Conservation (phyloP, 2,329 filamentous ascomycete species). For the Neonectria faginata region DNA sequence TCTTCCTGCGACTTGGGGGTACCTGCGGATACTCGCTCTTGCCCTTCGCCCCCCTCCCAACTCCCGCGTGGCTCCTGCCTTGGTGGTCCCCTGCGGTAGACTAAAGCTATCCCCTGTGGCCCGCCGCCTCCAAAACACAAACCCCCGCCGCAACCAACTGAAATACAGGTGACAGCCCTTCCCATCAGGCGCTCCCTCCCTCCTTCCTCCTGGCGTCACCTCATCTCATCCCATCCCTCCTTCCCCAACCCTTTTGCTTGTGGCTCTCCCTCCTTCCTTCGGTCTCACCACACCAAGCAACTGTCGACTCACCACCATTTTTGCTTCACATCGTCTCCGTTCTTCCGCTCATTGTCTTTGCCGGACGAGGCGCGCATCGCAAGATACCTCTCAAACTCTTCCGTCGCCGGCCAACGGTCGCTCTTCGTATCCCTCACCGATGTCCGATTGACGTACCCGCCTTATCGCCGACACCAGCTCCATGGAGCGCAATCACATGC, state of each 20-base stretch:
- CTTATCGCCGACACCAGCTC: slow-evolving; percentile 44
- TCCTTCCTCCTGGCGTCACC: slow-evolving; percentile 24
- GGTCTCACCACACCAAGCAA: slow-evolving; percentile 24
- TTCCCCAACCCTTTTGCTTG: slow-evolving; percentile 37
- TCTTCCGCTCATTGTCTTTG: background rate
- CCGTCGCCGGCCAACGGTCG: background rate
- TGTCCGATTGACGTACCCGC: slow-evolving; percentile 46
- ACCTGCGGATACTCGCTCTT: background rate
- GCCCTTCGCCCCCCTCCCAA: background rate
- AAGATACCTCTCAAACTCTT: background rate
- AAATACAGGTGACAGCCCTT: slow-evolving; percentile 24
- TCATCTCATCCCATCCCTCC: slow-evolving; percentile 31
- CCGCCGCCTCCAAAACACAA: background rate
- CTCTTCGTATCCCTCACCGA: slow-evolving; percentile 34
- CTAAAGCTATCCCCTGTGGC: slow-evolving; percentile 4
- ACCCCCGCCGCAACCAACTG: slow-evolving; percentile 40
- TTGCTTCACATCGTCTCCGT: background rate
- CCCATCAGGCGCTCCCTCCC: slow-evolving; percentile 18
- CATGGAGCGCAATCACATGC: slow-evolving; percentile 63
- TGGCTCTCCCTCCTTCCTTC: slow-evolving; percentile 20
- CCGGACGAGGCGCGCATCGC: slow-evolving; percentile 1
- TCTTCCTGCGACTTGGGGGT: slow-evolving; percentile 12
- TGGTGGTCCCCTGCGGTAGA: slow-evolving; percentile 4
- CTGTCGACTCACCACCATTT: slow-evolving; percentile 12
- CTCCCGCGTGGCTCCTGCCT: background rate